Evolutionary conservation across 2,329 filamentous ascomycete genomes (phyloP).

Genomic region (Balansia obtecta): DNA sequence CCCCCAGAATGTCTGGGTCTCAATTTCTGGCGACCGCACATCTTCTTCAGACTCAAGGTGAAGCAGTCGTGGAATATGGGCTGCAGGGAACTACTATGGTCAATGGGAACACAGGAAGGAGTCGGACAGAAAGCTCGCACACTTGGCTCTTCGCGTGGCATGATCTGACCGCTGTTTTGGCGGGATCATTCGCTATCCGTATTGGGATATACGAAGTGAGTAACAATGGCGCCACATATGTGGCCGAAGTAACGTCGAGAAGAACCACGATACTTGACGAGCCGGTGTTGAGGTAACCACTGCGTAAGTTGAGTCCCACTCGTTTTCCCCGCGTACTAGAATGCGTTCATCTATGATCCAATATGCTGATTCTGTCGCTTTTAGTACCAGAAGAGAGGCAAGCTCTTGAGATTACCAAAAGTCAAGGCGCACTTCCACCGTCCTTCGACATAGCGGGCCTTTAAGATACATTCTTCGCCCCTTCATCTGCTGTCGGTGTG

Average conservation of each 20-base stretch:
- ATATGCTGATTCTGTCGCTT: neutral
- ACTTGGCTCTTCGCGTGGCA: neutral
- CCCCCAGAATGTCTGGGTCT: neutral
- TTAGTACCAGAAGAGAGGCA: neutral
- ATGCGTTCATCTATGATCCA: neutral
- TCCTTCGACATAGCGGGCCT: neutral
- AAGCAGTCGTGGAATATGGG: neutral
- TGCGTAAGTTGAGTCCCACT: neutral
- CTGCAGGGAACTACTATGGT: neutral
- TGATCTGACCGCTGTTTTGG: neutral
- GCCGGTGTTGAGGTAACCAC: neutral
- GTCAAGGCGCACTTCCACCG: neutral
- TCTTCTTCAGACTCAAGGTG: neutral
- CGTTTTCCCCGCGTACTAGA: neutral
- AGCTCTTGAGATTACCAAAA: neutral
- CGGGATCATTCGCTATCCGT: neutral
- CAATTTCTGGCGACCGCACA: neutral
- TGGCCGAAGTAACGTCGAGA: neutral
- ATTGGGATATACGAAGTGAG: neutral
- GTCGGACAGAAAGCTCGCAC: neutral
- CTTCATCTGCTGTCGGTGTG: too few species aligned
- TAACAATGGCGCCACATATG: neutral
- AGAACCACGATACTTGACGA: neutral
- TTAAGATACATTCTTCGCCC: too few species aligned
- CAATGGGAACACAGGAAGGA: neutral